phyloP scores from a whole-genome alignment of 2,329 filamentous ascomycete species.

The Fusarium ramigenum region DNA sequence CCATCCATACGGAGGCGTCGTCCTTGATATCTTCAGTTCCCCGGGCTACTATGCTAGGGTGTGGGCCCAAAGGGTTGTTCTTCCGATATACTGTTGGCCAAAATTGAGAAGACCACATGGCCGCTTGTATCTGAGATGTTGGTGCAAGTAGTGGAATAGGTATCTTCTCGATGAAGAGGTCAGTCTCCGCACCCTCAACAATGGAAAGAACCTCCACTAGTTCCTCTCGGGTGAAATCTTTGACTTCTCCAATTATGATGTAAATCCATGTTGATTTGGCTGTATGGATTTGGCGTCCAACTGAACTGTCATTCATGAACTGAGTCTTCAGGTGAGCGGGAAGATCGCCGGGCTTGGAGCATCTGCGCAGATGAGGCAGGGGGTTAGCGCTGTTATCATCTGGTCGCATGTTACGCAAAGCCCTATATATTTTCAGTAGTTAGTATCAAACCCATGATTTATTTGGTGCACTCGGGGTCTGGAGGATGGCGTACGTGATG shows the following conservation, averaged over 20 bases:
- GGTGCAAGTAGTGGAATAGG: slow-evolving; percentile 78
- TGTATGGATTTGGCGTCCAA: slow-evolving; percentile 65
- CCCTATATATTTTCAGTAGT: slow-evolving; percentile 51
- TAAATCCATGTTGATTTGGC: slow-evolving; percentile 70
- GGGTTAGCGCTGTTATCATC: slow-evolving; percentile 68
- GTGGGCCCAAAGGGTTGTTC: slow-evolving; percentile 86
- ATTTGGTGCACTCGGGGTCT: neutral
- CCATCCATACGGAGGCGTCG: slow-evolving; percentile 73
- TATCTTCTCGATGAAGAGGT: slow-evolving; percentile 68
- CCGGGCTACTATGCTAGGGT: slow-evolving; percentile 77
- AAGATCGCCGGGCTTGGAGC: slow-evolving; percentile 76
- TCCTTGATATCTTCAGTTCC: slow-evolving; percentile 74
- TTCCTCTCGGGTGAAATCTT: slow-evolving; percentile 62
- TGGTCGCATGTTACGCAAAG: slow-evolving; percentile 65
- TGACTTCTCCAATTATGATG: slow-evolving; percentile 63
- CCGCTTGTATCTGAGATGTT: slow-evolving; percentile 78
- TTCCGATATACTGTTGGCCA: slow-evolving; percentile 90
- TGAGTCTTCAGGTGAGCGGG: slow-evolving; percentile 71
- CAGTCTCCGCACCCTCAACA: slow-evolving; percentile 61
- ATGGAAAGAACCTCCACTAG: slow-evolving; percentile 58
- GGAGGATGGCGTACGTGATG: slow-evolving; percentile 67
- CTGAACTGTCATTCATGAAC: slow-evolving; percentile 66
- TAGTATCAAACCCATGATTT: neutral
- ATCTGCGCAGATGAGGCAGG: slow-evolving; percentile 77
- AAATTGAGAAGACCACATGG: slow-evolving; percentile 77